phyloP scores from a whole-genome alignment of 805 yeast genomes.

The Sungouiella blattae region DNA sequence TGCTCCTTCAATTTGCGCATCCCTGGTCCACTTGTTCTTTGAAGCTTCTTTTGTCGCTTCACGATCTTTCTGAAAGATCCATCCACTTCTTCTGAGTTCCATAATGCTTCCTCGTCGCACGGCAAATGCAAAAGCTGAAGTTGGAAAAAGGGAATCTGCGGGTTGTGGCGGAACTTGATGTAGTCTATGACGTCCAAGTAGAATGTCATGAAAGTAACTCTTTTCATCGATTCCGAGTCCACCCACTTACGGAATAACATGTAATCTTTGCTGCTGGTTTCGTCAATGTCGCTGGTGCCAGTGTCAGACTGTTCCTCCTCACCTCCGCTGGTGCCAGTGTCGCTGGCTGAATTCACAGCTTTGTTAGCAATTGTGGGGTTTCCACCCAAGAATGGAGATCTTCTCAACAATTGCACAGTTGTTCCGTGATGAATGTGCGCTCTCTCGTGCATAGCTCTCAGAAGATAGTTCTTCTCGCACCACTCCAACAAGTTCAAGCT shows the following conservation, averaged over 20 bases:
- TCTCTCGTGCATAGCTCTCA: conserved; percentile 71
- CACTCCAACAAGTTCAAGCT: conserved; percentile 70
- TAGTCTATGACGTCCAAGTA: conserved; percentile 78
- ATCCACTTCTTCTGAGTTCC: conserved; percentile 37
- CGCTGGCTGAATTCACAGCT: conserved; percentile 19
- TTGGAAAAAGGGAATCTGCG: conserved; percentile 36
- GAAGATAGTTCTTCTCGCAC: conserved; percentile 71
- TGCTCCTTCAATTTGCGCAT: conserved; percentile 7
- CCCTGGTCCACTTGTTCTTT: conserved; percentile 4
- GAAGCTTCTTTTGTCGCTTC: conserved; percentile 29
- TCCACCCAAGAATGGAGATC: conserved; percentile 76
- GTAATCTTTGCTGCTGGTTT: conserved; percentile 20
- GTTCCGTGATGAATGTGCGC: conserved; percentile 87
- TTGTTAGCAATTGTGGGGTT: conserved; percentile 44
- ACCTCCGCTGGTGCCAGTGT: conserved; percentile 28
- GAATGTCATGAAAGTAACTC: conserved; percentile 79
- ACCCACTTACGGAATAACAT: conserved; percentile 65
- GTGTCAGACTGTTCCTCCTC: conserved; percentile 28
- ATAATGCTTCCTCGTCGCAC: conserved; percentile 37
- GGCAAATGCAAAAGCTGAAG: conserved; percentile 39
- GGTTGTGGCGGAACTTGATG: conserved; percentile 71
- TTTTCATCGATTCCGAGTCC: conserved; percentile 71
- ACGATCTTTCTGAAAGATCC: conserved; percentile 38
- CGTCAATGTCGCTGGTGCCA: conserved; percentile 7
- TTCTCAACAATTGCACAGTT: conserved; percentile 68